These are phyloP conservation scores for Rhipidocladum racemiflorum DNA, from an alignment of 176 grass and related monocot genomes.

Conservation along the genomic window DNA sequence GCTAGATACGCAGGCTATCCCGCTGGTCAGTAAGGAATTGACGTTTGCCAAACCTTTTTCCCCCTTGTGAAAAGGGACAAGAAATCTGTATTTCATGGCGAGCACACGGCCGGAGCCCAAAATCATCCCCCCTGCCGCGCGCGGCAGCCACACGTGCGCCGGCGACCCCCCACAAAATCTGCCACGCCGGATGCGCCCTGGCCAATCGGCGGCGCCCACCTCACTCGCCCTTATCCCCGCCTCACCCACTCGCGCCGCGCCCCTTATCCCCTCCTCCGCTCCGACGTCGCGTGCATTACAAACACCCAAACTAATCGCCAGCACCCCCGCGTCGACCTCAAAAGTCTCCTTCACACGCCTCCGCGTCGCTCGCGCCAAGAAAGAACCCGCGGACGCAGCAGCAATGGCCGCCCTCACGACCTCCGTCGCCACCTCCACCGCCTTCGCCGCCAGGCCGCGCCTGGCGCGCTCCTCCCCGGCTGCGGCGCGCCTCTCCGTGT, in stretches of 20 bases:
- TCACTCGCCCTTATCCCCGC: conserved; percentile 55
- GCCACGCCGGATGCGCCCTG: not conserved
- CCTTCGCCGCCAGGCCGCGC: conserved; percentile 49
- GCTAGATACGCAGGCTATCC: too few species aligned
- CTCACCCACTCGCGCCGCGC: conserved; percentile 38
- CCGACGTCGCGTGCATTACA: not conserved
- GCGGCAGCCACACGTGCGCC: not conserved
- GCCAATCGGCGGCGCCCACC: conserved; percentile 35
- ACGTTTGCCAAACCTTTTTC: not conserved
- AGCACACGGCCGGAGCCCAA: not conserved
- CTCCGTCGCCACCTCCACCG: conserved; percentile 50
- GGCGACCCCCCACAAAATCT: conserved; percentile 32
- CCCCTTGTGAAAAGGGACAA: not conserved
- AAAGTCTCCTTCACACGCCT: not conserved
- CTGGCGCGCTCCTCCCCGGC: not conserved
- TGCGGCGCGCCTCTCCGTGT: conserved; percentile 35
- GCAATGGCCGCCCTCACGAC: conserved; percentile 69
- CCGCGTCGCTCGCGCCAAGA: not conserved
- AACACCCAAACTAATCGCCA: not conserved
- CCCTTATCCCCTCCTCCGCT: conserved; percentile 29
- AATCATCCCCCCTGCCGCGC: not conserved
- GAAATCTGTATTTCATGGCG: not conserved
- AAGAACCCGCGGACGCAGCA: not conserved
- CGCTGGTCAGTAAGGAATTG: not conserved
- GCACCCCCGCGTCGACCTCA: not conserved